A percentile compares a stretch with the other conserved stretches of the same genome.
These are phyloP conservation scores for Lipomyces spencermartinsiae DNA, from an alignment of 805 yeast genomes.

Conservation along the genomic window DNA sequence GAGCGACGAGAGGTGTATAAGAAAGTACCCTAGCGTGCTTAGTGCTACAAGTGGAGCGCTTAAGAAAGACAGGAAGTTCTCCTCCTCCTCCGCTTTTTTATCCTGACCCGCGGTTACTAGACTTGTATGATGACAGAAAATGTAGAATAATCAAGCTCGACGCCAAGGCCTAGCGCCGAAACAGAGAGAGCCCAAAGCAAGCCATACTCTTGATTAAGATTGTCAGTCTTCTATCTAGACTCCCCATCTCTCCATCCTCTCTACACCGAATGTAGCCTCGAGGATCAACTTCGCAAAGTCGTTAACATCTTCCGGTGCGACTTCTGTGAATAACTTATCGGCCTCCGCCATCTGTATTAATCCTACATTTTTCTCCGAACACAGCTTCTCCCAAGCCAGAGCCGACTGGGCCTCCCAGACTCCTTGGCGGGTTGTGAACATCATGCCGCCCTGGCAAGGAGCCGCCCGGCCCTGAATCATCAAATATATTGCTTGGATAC, in stretches of 20 bases:
- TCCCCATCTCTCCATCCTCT: slow-evolving; percentile 10
- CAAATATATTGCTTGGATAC: slow-evolving; percentile 5
- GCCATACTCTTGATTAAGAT: not conserved
- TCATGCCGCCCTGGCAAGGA: slow-evolving; percentile 3
- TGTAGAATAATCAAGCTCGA: too few species aligned
- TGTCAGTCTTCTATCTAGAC: not conserved
- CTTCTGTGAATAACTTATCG: slow-evolving; percentile 4
- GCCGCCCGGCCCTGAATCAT: not conserved
- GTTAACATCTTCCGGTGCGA: slow-evolving; percentile 1
- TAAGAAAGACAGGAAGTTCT: too few species aligned
- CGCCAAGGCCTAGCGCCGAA: too few species aligned
- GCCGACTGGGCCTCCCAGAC: slow-evolving; percentile 9
- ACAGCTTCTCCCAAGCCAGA: slow-evolving; percentile 8
- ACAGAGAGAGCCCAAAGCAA: not conserved
- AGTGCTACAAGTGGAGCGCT: too few species aligned
- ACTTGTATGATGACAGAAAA: too few species aligned
- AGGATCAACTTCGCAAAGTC: slow-evolving; percentile 19
- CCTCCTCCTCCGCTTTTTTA: too few species aligned
- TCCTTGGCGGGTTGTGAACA: slow-evolving; percentile 11
- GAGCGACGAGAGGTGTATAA: too few species aligned
- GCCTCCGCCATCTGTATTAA: slow-evolving; percentile 10
- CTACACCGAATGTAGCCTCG: slow-evolving; percentile 15
- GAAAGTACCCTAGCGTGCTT: too few species aligned
- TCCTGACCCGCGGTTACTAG: too few species aligned
- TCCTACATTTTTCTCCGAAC: slow-evolving; percentile 4